These are phyloP conservation scores for Geotrichum bryndzae DNA, from an alignment of 1,139 yeast species.

Conservation along the genomic window DNA sequence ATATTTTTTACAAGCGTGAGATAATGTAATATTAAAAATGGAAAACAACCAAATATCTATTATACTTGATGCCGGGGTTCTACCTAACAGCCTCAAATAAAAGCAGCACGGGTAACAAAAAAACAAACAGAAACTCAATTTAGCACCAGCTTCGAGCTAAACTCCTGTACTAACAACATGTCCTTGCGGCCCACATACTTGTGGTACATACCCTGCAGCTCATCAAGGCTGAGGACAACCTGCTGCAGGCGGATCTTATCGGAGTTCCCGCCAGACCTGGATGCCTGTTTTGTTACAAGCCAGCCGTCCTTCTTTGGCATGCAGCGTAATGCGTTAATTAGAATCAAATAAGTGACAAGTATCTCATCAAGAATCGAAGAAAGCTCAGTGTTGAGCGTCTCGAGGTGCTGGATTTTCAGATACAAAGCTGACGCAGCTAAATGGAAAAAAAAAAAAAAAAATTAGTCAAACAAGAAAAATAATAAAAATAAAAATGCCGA, in stretches of 20 bases:
- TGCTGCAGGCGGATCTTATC: background rate
- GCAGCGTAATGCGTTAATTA: background rate
- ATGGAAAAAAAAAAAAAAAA: background rate
- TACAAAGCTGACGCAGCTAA: conserved; percentile 1
- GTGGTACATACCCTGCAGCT: background rate
- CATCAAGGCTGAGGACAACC: background rate
- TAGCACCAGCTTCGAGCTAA: background rate
- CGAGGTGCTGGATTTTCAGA: background rate
- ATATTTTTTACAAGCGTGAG: no score
- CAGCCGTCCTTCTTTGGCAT: background rate
- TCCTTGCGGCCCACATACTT: background rate
- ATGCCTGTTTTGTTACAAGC: background rate
- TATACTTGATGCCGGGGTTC: background rate
- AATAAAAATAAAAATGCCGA: background rate
- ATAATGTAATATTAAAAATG: no score
- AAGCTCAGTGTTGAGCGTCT: background rate
- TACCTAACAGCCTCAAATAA: no score
- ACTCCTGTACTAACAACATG: background rate
- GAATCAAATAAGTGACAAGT: background rate
- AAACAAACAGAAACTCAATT: background rate
- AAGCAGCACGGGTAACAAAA: background rate
- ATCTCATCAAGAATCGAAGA: background rate
- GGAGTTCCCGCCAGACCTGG: background rate
- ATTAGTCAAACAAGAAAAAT: background rate
- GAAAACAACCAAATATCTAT: no score